Evolutionary conservation across 768 basidiomycete species (phyloP).

Genomic region (Harrya chromipes): DNA sequence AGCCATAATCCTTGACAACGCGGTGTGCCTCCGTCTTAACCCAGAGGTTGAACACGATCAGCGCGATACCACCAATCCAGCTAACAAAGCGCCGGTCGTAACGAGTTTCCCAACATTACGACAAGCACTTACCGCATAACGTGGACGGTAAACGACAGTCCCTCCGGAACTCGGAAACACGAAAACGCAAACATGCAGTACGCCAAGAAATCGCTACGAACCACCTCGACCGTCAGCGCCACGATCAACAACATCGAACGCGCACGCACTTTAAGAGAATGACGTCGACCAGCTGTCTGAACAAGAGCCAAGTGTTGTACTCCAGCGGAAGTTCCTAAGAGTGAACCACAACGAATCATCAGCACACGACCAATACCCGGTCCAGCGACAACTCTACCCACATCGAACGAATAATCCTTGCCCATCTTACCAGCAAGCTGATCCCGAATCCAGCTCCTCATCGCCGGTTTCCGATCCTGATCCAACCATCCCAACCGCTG

Average conservation of each 20-base stretch:
- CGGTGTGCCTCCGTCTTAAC: slow-evolving; percentile 97
- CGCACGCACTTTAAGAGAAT: slow-evolving; percentile 86
- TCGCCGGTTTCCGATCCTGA: slow-evolving; percentile 51
- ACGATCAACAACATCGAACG: neutral
- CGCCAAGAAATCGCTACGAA: slow-evolving; percentile 81
- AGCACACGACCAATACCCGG: slow-evolving; percentile 9
- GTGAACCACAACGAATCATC: neutral
- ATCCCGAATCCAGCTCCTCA: slow-evolving; percentile 79
- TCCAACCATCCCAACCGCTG: slow-evolving; percentile 90
- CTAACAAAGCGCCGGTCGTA: slow-evolving; percentile 35
- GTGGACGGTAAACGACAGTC: slow-evolving; percentile 70
- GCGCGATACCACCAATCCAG: slow-evolving; percentile 81
- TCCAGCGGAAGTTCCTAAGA: slow-evolving; percentile 83
- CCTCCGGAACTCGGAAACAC: slow-evolving; percentile 82
- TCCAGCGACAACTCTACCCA: too few relatives aligned
- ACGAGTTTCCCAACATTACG: neutral
- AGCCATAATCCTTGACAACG: slow-evolving; percentile 97
- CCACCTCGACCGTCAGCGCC: slow-evolving; percentile 2
- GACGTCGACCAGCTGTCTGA: slow-evolving; percentile 92
- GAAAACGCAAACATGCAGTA: slow-evolving; percentile 96
- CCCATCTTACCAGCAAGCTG: slow-evolving; percentile 94
- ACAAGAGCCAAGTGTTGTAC: slow-evolving; percentile 96
- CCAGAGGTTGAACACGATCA: slow-evolving; percentile 97
- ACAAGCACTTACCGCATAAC: slow-evolving; percentile 61
- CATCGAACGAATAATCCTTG: slow-evolving; percentile 89